Evolutionary conservation across 306 rosid genomes (phyloP).

Genomic region (Citrullus amarus): DNA sequence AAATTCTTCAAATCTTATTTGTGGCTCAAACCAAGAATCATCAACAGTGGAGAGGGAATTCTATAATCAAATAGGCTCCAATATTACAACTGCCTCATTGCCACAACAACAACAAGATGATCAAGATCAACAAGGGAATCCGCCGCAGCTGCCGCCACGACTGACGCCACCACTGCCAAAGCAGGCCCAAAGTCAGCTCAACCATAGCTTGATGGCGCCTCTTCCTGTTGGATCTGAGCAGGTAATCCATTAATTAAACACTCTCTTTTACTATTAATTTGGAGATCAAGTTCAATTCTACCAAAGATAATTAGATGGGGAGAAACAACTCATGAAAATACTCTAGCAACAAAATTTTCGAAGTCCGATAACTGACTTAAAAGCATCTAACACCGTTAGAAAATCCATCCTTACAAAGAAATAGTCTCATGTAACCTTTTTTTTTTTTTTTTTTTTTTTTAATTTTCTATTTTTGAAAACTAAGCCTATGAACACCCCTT

Average conservation of each 20-base stretch:
- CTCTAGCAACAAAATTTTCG: no score
- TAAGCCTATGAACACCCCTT: no score
- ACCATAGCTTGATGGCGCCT: conserved; percentile 34
- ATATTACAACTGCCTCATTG: conserved; percentile 16
- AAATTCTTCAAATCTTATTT: conserved; percentile 27
- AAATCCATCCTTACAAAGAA: no score
- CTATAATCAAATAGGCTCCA: conserved; percentile 27
- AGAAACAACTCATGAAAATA: no score
- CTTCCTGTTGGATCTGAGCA: conserved; percentile 41
- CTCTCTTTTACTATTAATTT: neutral
- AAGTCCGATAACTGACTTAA: no score
- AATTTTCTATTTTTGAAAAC: no score
- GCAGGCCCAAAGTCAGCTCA: conserved; percentile 14
- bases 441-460: no score
- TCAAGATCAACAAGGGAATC: conserved; percentile 21
- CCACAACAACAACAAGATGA: conserved; percentile 27
- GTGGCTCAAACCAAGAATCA: conserved; percentile 26
- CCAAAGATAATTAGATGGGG: neutral
- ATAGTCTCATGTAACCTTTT: no score
- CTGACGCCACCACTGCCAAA: neutral
- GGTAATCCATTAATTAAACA: conserved; percentile 24
- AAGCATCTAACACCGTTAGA: no score
- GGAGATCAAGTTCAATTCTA: neutral
- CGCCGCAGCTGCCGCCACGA: neutral
- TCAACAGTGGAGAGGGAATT: conserved; percentile 22